Percentiles rank a stretch among this genome's conserved stretches.
Conservation (phyloP, 1,139 yeast species). For the Zhuliangozyma parablackwelliae region DNA sequence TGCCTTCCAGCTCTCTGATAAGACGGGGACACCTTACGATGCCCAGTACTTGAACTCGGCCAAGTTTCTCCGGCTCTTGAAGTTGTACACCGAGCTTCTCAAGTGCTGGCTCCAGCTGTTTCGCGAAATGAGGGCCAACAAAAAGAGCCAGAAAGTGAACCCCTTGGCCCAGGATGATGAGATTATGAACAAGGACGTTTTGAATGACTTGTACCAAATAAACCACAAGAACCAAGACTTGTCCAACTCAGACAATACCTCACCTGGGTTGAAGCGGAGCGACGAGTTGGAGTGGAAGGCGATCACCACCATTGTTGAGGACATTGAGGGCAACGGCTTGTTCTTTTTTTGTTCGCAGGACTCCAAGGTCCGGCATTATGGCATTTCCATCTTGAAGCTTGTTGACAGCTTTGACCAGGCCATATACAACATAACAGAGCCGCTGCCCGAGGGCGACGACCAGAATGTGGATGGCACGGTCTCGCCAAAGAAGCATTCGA, state of each 20-base stretch:
- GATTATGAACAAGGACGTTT: constrained; percentile 36
- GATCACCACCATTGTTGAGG: constrained; percentile 81
- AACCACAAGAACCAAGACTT: constrained; percentile 36
- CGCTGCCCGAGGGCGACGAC: constrained; percentile 1
- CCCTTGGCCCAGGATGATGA: constrained; percentile 37
- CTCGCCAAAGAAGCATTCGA: constrained; percentile 36
- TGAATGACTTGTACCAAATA: constrained; percentile 42
- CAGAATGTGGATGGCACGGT: constrained; percentile 1
- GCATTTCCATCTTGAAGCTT: constrained; percentile 66
- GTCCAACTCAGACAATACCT: constrained; percentile 15
- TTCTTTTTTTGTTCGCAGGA: constrained; percentile 91
- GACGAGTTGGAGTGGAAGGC: constrained; percentile 78
- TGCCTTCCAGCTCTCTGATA: constrained; percentile 77
- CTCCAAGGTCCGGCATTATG: constrained; percentile 65
- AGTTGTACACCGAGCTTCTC: constrained; percentile 71
- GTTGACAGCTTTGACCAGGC: constrained; percentile 85
- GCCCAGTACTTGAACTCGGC: constrained; percentile 51
- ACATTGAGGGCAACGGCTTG: constrained; percentile 91
- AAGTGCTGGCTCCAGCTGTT: constrained; percentile 77
- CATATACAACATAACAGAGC: constrained; percentile 49
- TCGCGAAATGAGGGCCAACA: constrained; percentile 20
- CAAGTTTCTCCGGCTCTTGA: constrained; percentile 58
- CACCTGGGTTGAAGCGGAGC: constrained; percentile 29
- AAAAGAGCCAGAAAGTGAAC: constrained; percentile 17
- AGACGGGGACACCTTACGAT: constrained; percentile 41